phyloP scores from a whole-genome alignment of 257 asterid species.

The Cordia subcordata region DNA sequence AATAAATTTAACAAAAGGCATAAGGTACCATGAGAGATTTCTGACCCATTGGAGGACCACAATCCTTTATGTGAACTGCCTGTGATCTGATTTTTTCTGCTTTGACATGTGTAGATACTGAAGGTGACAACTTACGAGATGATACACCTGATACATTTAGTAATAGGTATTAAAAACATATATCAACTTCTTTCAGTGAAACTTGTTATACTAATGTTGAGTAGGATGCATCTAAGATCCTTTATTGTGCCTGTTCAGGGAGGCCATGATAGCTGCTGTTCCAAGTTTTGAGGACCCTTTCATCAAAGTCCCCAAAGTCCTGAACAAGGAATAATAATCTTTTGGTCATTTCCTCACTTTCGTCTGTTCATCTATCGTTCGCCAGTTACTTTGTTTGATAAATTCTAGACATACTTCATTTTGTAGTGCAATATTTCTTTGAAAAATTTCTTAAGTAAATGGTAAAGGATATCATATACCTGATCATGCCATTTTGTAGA shows the following conservation, averaged over 20 bases:
- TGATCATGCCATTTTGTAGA: too few species aligned
- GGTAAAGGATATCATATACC: background rate
- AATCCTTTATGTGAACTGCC: background rate
- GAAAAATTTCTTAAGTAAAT: too few species aligned
- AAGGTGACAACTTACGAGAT: slow-evolving; percentile 47
- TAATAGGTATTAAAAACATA: slow-evolving; percentile 33
- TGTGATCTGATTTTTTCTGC: slow-evolving; percentile 2
- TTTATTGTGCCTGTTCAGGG: slow-evolving; percentile 34
- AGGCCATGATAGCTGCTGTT: slow-evolving; percentile 54
- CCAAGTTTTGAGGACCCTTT: slow-evolving; percentile 69
- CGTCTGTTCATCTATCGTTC: background rate
- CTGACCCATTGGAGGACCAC: background rate
- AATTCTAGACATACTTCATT: too few species aligned
- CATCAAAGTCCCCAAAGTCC: slow-evolving; percentile 83
- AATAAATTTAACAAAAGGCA: background rate
- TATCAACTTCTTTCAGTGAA: background rate
- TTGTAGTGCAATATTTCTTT: background rate
- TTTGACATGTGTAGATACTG: slow-evolving; percentile 42
- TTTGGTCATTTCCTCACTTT: slow-evolving; percentile 1
- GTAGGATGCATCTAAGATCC: background rate
- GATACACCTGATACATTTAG: slow-evolving; percentile 52
- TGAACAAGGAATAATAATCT: slow-evolving; percentile 52
- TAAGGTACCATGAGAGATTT: background rate
- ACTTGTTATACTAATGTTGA: background rate
- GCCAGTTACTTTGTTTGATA: too few species aligned